Evolutionary conservation across 148 eudicot genomes (phyloP).

Genomic region (Cornus controversa): DNA sequence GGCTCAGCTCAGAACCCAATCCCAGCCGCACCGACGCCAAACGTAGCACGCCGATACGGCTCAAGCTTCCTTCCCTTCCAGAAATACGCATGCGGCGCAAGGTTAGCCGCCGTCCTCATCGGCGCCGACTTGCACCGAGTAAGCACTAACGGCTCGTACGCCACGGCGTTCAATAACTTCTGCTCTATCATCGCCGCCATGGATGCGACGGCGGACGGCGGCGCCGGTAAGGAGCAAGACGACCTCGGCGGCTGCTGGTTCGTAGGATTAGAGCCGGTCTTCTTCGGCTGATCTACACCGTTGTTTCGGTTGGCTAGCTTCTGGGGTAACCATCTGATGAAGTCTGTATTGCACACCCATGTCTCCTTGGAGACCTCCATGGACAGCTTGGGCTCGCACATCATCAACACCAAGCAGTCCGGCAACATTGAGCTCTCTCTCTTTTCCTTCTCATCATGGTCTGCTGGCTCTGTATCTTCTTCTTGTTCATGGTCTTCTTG

Average conservation of each 20-base stretch:
- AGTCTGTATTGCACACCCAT: conserved; percentile 85
- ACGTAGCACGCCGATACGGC: conserved; percentile 66
- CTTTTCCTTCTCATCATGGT: conserved; percentile 3
- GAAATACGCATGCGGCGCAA: conserved; percentile 60
- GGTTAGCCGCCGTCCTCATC: conserved; percentile 79
- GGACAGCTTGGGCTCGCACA: conserved; percentile 89
- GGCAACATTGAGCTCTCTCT: conserved; percentile 42
- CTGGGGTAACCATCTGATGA: conserved; percentile 60
- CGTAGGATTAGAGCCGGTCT: conserved; percentile 16
- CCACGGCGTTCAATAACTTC: conserved; percentile 62
- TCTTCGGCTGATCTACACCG: conserved; percentile 28
- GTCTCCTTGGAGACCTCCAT: conserved; percentile 98
- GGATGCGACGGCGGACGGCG: conserved; percentile 24
- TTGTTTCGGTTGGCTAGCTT: conserved; percentile 8
- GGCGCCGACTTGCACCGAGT: conserved; percentile 93
- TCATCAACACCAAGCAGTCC: conserved; percentile 89
- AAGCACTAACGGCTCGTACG: conserved; percentile 80
- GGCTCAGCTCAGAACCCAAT: conserved; percentile 50
- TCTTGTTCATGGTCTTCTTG: neutral
- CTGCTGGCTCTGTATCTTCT: too few relatives aligned
- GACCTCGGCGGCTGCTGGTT: conserved; percentile 56
- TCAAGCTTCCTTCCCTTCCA: conserved; percentile 69
- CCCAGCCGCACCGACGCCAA: conserved; percentile 61
- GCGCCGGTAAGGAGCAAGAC: conserved; percentile 70
- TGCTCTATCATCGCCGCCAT: conserved; percentile 73